Evolutionary conservation across 257 asterid genomes (phyloP).

Genomic region (Galeopsis tetrahit): DNA sequence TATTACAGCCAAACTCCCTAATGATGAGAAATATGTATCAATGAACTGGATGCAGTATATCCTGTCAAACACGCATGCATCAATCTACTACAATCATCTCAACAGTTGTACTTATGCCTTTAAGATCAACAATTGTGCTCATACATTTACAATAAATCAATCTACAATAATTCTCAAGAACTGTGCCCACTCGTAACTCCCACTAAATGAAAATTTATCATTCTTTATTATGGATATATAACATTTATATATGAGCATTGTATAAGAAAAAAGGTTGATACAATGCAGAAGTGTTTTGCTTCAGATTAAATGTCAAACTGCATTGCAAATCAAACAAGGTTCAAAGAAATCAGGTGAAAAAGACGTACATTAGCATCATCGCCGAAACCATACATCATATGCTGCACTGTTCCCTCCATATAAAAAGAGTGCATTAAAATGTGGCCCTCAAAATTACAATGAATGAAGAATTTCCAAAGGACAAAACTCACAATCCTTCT

Average conservation of each 20-base stretch:
- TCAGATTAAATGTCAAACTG: neutral
- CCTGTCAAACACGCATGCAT: neutral
- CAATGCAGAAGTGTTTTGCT: neutral
- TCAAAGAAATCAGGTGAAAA: constrained; percentile 16
- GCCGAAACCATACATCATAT: constrained; percentile 95
- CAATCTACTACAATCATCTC: constrained; percentile 3
- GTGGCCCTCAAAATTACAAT: neutral
- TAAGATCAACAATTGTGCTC: neutral
- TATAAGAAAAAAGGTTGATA: neutral
- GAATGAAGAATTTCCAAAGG: constrained; percentile 1
- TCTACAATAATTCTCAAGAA: neutral
- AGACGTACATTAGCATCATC: constrained; percentile 82
- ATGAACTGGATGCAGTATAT: neutral
- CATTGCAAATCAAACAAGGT: constrained; percentile 12
- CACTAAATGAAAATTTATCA: neutral
- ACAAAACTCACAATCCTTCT: constrained; percentile 78
- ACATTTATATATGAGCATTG: neutral
- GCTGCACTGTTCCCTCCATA: constrained; percentile 69
- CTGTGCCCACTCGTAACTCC: neutral
- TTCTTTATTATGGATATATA: neutral
- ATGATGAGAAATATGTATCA: neutral
- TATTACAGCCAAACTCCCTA: constrained; percentile 17
- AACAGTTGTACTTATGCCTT: neutral
- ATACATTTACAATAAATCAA: neutral
- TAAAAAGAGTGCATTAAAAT: constrained; percentile 16